phyloP scores from a whole-genome alignment of 305 asterid species.

The Coffea humblotiana region DNA sequence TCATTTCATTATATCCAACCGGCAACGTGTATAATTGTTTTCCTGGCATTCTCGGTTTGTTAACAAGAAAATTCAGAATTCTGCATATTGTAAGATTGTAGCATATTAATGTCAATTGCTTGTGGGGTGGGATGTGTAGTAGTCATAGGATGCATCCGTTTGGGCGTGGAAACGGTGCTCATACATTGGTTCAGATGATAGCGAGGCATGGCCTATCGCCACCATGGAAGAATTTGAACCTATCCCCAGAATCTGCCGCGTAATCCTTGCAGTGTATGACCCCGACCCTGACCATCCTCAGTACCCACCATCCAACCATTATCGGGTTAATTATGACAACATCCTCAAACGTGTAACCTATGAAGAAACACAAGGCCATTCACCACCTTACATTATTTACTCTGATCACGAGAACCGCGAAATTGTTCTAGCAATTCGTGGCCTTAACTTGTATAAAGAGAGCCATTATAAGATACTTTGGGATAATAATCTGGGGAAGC shows the following conservation, averaged over 20 bases:
- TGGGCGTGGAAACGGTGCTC: conserved; percentile 35
- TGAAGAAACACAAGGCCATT: conserved; percentile 67
- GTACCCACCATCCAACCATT: conserved; percentile 50
- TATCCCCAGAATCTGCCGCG: conserved; percentile 71
- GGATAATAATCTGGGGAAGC: conserved; percentile 29
- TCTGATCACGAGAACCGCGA: conserved; percentile 68
- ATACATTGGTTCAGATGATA: conserved; percentile 24
- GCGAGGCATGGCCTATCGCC: conserved; percentile 19
- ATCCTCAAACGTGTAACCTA: conserved; percentile 67
- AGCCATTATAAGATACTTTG: conserved; percentile 71
- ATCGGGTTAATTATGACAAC: conserved; percentile 54
- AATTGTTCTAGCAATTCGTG: conserved; percentile 81
- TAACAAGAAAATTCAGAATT: background rate
- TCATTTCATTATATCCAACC: background rate
- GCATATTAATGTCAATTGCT: conserved; percentile 24
- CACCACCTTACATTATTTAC: conserved; percentile 84
- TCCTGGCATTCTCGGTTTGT: background rate
- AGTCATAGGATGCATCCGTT: conserved; percentile 20
- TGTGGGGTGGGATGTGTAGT: conserved; percentile 27
- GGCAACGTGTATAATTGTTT: background rate
- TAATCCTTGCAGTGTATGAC: conserved; percentile 69
- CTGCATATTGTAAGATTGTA: too few relatives aligned
- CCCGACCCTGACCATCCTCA: conserved; percentile 55
- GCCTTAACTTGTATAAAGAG: conserved; percentile 65
- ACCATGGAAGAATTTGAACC: conserved; percentile 64